These are phyloP conservation scores for Coprinopsis marcescibilis DNA, from an alignment of 768 basidiomycete species.

Conservation along the genomic window DNA sequence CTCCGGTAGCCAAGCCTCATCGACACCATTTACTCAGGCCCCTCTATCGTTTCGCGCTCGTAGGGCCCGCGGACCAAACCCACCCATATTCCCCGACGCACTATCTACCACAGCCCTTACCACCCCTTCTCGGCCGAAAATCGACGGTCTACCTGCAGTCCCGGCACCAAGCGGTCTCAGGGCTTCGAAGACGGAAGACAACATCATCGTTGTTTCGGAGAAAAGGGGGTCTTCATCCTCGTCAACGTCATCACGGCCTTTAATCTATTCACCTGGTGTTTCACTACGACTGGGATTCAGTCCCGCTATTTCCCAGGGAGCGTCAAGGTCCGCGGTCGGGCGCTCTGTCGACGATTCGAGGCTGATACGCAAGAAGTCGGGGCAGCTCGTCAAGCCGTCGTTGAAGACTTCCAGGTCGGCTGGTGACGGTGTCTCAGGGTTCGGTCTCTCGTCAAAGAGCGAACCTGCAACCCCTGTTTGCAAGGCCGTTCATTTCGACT, in stretches of 20 bases:
- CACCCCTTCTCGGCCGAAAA: background rate
- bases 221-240: too few relatives aligned
- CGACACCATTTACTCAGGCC: background rate
- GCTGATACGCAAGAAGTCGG: constrained; percentile 86
- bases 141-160: background rate
- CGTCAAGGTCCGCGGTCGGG: constrained; percentile 20
- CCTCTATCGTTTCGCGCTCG: constrained; percentile 8
- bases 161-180: background rate
- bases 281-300: constrained; percentile 23
- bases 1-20: constrained; percentile 17
- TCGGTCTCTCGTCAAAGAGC: constrained; percentile 56
- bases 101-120: constrained; percentile 3
- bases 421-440: constrained; percentile 42
- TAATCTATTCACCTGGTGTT: constrained; percentile 37
- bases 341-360: constrained; percentile 29
- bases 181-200: constrained; percentile 17
- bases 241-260: constrained; percentile 22
- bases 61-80: background rate
- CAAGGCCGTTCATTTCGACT: constrained; percentile 91
- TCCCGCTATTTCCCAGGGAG: constrained; percentile 17
- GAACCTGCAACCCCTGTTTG: constrained; percentile 77
- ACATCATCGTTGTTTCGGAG: constrained; percentile 21
- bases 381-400: constrained; percentile 88
- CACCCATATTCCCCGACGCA: background rate
- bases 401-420: constrained; percentile 67